Evolutionary conservation across 2,329 filamentous ascomycete species (phyloP), one percentile per base, ranked within the genome.

Genomic region (Tolypocladium pustulatum): DNA sequence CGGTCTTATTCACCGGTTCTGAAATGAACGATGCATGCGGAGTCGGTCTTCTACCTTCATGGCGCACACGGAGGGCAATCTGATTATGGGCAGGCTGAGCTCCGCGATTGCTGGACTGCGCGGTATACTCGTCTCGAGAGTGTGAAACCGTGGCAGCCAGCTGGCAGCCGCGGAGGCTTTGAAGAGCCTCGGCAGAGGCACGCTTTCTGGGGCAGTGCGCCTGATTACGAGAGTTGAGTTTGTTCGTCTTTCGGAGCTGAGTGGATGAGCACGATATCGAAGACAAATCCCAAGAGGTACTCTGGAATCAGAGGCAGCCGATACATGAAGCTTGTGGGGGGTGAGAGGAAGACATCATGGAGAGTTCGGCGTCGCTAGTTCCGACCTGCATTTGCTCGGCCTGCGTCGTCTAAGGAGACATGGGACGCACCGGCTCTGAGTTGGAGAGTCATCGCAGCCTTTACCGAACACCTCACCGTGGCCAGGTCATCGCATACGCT

Each of bases 371-470:
- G 34, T 22, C 40, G 32, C 41, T 53, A 37, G 37, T 57, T 53
- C 53, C 36, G 17, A 41, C 51, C 57, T 49, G 51, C 38, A 58
- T 49, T 49, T 25, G 30, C 51, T 36, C 52, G 10, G 51, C 27
- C 51, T 27, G 13, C 52, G 52, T 41, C 43, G 40, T 32, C 40
- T 20, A 40, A 34, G 20, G 38, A 56, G 41, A 27, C 32, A 36
- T 4, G 27, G 38, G 7, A 15, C 52, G 54, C 54, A 38, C 38
- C 56, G 54, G 54, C 56, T 30, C 57, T 54, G 46, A 53, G 56
- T 62, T 62, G 55, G 60, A 61, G 59, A 60, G 37, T 41, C 41
- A 38, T 54, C 52, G 52, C 61, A 57, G 55, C 46, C 57, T 60
- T 49, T 59, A 36, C n/a, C 49, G n/a, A 27, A 51, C 27, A 34